phyloP scores from a whole-genome alignment of 164 flowering plant genomes.

The Magnolia sinica region DNA sequence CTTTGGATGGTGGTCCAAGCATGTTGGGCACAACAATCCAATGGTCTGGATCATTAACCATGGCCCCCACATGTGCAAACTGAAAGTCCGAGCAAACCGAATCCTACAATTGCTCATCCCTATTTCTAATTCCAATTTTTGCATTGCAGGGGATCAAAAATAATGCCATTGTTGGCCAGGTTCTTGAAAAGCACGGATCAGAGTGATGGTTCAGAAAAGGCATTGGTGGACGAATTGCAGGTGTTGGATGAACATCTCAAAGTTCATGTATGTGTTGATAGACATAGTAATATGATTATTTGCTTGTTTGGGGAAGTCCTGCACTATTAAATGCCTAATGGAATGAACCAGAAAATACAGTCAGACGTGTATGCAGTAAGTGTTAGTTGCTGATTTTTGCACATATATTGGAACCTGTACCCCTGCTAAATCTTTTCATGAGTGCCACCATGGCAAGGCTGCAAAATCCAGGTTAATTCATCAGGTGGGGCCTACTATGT shows the following conservation, averaged over 20 bases:
- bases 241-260: conserved; percentile 83
- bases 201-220: conserved; percentile 79
- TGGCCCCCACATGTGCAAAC: no score
- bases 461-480: background rate
- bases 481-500: no score
- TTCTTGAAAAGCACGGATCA: conserved; percentile 89
- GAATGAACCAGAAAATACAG: background rate
- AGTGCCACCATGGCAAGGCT: background rate
- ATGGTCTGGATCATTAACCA: no score
- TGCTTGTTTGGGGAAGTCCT: background rate
- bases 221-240: conserved; percentile 61
- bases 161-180: conserved; percentile 55
- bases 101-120: no score
- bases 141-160: conserved; percentile 63
- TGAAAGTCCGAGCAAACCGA: no score
- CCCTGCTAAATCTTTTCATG: background rate
- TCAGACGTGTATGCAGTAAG: background rate
- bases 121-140: background rate
- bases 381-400: background rate
- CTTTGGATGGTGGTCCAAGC: no score
- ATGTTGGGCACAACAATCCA: no score
- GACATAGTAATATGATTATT: background rate
- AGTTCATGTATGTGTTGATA: conserved; percentile 45
- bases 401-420: background rate
- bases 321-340: background rate